Base-by-base conservation (phyloP, 73 alveolate genomes). In the Strombidium stylifer region DNA sequence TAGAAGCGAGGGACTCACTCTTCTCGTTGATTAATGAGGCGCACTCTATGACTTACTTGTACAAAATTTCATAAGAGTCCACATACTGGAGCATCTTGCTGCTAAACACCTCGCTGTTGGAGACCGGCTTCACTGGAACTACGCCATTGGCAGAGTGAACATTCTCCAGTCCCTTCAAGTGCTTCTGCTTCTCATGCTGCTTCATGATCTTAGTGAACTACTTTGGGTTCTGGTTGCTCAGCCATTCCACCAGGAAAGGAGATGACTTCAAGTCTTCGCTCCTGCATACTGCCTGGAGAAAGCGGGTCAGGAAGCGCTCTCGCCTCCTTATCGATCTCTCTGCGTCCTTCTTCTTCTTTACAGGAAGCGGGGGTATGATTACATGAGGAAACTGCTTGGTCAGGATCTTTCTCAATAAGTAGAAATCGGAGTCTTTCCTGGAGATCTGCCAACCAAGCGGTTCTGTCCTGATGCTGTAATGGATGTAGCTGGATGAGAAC, bases 281-380 rank as follows among this genome's bases (percentile, higher is more conserved):
- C 16, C 78, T 42, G 8, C 32, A 1, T 11, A 64, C 41, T 6
- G 78, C 78, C 31, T 64, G 37, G 21, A 64, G 23, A 41, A 64
- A 64, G 25, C 65, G 44, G 18, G 25, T 12, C 19, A 28, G 45
- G 55, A 44, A 64, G 24, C 47, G 41, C 30, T 64, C 78, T 24
- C 78, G 19, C 48, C 45, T 46, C 30, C 45, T 46, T 5, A 64
- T 64, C 20, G 31, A 42, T 30, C 45, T 64, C n/a, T 49, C 66
- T 3, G 14, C 27, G 40, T 49, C 42, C 41, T 64, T 64, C 10
- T 49, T 49, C 2, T 50, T 53, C 19, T 60, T 60, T 21, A 6
- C 26, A 5, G 74, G 74, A n/a, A n/a, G n/a, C n/a, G 78, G 78
- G n/a, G 78, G 78, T 3, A 64, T 47, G 2, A 64, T 46, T 2